Percentiles rank a stretch among this genome's conserved stretches.
phyloP scores from a whole-genome alignment of 1,284 basidiomycete species.

The Tetrapyrgos nigripes region DNA sequence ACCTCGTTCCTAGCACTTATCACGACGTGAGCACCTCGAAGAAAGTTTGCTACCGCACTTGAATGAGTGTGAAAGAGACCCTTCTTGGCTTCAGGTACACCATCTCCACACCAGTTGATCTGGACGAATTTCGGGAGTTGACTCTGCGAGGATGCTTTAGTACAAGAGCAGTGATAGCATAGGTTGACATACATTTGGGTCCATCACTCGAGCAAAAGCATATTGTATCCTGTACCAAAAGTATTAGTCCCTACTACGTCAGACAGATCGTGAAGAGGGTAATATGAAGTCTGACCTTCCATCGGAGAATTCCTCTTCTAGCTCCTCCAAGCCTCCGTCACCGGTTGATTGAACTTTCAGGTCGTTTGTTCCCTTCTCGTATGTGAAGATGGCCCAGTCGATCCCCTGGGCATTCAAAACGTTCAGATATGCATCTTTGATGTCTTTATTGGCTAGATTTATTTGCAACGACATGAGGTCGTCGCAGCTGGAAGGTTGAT shows the following conservation, averaged over 20 bases:
- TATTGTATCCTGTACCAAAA: constrained; percentile 81
- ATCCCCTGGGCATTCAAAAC: constrained; percentile 78
- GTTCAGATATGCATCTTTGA: constrained; percentile 82
- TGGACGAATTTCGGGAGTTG: constrained; percentile 93
- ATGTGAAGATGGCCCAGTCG: constrained; percentile 89
- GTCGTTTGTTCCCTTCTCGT: constrained; percentile 88
- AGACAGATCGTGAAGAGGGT: too few relatives aligned
- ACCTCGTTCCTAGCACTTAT: constrained; percentile 94
- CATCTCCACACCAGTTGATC: constrained; percentile 94
- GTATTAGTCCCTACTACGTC: neutral
- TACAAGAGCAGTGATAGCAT: neutral
- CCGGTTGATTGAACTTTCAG: constrained; percentile 89
- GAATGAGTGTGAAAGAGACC: constrained; percentile 93
- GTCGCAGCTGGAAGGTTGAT: neutral
- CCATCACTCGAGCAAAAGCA: constrained; percentile 88
- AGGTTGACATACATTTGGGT: constrained; percentile 73
- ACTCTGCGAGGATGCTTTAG: constrained; percentile 54
- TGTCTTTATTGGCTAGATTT: constrained; percentile 75
- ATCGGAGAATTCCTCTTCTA: constrained; percentile 95
- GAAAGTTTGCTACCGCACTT: constrained; percentile 80
- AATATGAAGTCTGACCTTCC: constrained; percentile 66
- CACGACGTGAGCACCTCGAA: constrained; percentile 89
- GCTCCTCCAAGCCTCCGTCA: constrained; percentile 86
- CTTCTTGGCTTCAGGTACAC: constrained; percentile 92
- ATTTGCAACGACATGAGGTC: constrained; percentile 75